Conservation (phyloP, 352 stramenopile species). For the Thalassiosira delicatula region DNA sequence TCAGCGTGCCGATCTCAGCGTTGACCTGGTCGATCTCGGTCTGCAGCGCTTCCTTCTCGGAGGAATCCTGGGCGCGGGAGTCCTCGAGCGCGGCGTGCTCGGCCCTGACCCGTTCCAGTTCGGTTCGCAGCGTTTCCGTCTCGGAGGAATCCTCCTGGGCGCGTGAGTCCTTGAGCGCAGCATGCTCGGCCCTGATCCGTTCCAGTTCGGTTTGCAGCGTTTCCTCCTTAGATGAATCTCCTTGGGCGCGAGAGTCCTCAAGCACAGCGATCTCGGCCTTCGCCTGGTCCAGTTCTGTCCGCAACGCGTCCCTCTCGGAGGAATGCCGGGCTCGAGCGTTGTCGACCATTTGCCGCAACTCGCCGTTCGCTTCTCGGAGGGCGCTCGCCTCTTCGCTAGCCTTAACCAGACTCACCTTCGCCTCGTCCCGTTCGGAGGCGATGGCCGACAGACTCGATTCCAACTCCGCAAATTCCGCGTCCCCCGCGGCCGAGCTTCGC, state of each 20-base stretch:
- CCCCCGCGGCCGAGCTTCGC: constrained; percentile 21
- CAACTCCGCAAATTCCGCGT: constrained; percentile 43
- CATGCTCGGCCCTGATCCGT: background rate
- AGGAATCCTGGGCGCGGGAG: background rate
- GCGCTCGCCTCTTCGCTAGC: constrained; percentile 17
- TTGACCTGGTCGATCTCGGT: constrained; percentile 54
- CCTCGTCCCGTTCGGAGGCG: constrained; percentile 17
- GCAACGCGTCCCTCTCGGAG: background rate
- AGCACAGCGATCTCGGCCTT: background rate
- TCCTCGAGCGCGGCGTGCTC: constrained; percentile 4
- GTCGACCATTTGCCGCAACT: constrained; percentile 13
- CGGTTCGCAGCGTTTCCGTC: background rate
- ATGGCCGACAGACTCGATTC: background rate
- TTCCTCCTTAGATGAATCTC: background rate
- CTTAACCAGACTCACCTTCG: constrained; percentile 1
- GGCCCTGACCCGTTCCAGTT: background rate
- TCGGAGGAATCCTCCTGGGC: background rate
- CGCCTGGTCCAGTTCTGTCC: background rate
- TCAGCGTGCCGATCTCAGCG: constrained; percentile 36
- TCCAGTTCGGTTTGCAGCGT: background rate
- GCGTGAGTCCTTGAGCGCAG: constrained; percentile 8
- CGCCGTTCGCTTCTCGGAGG: constrained; percentile 15
- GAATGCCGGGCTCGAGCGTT: background rate
- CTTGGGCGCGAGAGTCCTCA: constrained; percentile 9
- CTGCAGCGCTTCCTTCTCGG: constrained; percentile 39